These are phyloP conservation scores for Marasmius oreades DNA, from an alignment of 1,284 basidiomycete species.

Conservation along the genomic window DNA sequence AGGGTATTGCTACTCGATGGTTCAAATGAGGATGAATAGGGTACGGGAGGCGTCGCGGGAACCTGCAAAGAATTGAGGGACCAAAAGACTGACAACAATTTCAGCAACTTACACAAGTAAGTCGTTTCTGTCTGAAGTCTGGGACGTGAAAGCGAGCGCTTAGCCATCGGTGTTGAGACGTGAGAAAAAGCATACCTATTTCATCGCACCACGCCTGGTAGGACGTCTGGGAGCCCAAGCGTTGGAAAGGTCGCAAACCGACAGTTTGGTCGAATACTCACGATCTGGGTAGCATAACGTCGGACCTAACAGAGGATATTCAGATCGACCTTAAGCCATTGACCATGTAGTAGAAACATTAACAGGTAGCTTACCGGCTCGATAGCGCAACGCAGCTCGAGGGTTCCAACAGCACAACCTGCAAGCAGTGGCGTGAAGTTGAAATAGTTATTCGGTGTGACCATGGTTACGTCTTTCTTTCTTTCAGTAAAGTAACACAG, in stretches of 20 bases:
- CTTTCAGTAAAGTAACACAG: neutral
- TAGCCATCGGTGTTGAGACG: neutral
- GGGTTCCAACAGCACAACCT: constrained; percentile 75
- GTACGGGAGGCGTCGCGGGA: constrained; percentile 49
- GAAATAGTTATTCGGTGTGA: constrained; percentile 79
- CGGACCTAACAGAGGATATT: constrained; percentile 37
- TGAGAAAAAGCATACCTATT: constrained; percentile 39
- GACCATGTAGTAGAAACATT: constrained; percentile 11
- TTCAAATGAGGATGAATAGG: constrained; percentile 23
- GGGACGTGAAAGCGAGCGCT: neutral
- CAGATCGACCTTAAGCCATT: constrained; percentile 5
- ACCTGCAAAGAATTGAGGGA: constrained; percentile 32
- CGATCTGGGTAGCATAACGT: constrained; percentile 53
- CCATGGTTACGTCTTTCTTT: constrained; percentile 58
- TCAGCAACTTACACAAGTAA: constrained; percentile 49
- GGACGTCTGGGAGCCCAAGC: constrained; percentile 36
- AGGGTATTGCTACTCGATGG: constrained; percentile 1
- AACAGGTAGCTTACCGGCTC: constrained; percentile 59
- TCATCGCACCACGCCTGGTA: constrained; percentile 74
- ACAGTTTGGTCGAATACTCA: constrained; percentile 25
- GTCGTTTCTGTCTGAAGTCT: constrained; percentile 63
- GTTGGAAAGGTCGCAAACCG: neutral
- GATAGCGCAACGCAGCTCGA: constrained; percentile 78
- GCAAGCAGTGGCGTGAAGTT: constrained; percentile 83
- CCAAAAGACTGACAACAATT: neutral